Percentiles rank a stretch among this genome's conserved stretches.
phyloP scores from a whole-genome alignment of 148 eudicot genomes.

The Tetragonia tetragonoides region DNA sequence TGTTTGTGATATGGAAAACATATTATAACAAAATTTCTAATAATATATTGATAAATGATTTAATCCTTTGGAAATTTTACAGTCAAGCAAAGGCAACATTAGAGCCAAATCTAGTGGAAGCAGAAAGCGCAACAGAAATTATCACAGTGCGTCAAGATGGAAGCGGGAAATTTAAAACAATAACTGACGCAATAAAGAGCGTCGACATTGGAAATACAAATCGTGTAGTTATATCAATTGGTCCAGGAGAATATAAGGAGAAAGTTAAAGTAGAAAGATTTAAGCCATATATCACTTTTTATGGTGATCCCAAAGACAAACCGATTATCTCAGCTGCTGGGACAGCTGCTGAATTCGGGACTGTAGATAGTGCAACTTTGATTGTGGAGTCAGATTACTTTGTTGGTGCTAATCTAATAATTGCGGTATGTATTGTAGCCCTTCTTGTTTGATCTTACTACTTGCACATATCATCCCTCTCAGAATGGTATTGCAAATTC shows the following conservation, averaged over 20 bases:
- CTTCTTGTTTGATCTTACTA: no score
- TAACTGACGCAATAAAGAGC: constrained; percentile 55
- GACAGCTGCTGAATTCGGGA: constrained; percentile 45
- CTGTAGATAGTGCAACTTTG: constrained; percentile 59
- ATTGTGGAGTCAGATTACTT: constrained; percentile 61
- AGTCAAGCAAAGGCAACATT: constrained; percentile 27
- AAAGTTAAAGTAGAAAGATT: constrained; percentile 40
- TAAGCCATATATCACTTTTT: constrained; percentile 54
- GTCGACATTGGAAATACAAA: constrained; percentile 40
- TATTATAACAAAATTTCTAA: no score
- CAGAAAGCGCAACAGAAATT: constrained; percentile 31
- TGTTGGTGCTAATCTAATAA: constrained; percentile 40
- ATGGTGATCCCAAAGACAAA: constrained; percentile 40
- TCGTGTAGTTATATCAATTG: constrained; percentile 51
- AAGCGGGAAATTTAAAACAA: constrained; percentile 51
- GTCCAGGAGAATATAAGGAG: constrained; percentile 62
- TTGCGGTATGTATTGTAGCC: constrained; percentile 37
- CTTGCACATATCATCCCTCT: no score
- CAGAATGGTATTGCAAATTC: no score
- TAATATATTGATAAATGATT: no score
- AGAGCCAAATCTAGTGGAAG: constrained; percentile 46
- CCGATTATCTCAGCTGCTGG: constrained; percentile 47
- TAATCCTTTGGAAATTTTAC: neutral
- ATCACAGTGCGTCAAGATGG: constrained; percentile 49
- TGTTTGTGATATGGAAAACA: no score